Conservation (phyloP, 192 early-diverging fungal genomes). For the Obelidium mucronatum region DNA sequence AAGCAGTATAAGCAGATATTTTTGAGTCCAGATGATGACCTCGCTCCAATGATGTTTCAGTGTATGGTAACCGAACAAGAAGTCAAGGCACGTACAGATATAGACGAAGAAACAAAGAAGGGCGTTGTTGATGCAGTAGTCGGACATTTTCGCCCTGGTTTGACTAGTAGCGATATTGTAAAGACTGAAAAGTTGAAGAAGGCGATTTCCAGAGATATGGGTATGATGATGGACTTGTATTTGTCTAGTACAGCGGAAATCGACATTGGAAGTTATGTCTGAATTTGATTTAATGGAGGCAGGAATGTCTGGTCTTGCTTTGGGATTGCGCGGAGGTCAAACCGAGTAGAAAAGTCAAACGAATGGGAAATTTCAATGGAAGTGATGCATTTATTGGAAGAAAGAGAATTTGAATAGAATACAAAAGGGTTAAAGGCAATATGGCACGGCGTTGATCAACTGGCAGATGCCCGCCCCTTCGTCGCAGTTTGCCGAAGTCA, state of each 20-base stretch:
- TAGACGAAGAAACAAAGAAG: constrained; percentile 19
- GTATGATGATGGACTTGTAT: constrained; percentile 21
- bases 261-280: too few species aligned
- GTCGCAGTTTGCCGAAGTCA: constrained; percentile 5
- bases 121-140: constrained; percentile 18
- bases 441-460: neutral
- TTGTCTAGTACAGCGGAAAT: too few species aligned
- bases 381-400: too few species aligned
- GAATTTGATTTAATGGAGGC: too few species aligned
- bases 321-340: too few species aligned
- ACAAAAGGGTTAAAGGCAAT: neutral
- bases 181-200: constrained; percentile 2
- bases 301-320: too few species aligned
- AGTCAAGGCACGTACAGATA: neutral
- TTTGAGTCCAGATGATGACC: constrained; percentile 13
- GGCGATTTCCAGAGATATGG: constrained; percentile 22
- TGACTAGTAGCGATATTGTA: constrained; percentile 4
- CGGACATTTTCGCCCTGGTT: neutral
- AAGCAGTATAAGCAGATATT: neutral
- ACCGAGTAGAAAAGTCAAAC: too few species aligned
- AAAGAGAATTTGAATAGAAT: neutral
- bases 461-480: neutral
- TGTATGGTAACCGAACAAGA: constrained; percentile 14
- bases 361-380: too few species aligned
- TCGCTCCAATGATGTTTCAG: constrained; percentile 23